Conservation (phyloP, 225 moss, liverwort and hornwort genomes). For the Ulota crispa region DNA sequence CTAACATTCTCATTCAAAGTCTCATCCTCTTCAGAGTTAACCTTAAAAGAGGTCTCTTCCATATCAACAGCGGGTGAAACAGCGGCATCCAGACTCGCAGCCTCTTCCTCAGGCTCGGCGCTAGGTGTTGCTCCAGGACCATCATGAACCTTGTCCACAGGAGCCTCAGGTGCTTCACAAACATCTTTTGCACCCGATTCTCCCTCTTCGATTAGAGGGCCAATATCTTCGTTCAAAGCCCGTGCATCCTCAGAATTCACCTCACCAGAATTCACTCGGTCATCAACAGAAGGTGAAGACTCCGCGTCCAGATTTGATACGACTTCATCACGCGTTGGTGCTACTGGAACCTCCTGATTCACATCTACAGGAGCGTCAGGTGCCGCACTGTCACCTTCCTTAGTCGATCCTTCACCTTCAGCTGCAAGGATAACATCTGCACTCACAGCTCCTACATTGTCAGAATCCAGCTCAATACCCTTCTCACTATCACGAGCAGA, state of each 20-base stretch:
- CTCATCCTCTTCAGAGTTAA: background rate
- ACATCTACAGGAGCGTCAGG: slow-evolving; percentile 10
- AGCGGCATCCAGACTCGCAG: background rate
- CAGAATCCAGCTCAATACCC: background rate
- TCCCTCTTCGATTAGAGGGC: background rate
- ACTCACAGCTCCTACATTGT: background rate
- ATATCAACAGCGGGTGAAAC: background rate
- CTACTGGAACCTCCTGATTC: slow-evolving; percentile 2
- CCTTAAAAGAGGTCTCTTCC: background rate
- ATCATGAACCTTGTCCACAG: background rate
- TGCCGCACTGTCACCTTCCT: background rate
- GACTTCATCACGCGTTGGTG: background rate
- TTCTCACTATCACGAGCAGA: background rate
- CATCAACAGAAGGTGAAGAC: background rate
- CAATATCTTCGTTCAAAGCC: background rate
- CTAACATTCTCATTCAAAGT: background rate
- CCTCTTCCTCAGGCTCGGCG: slow-evolving; percentile 5
- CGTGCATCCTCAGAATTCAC: slow-evolving; percentile 4
- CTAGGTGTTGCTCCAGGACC: background rate
- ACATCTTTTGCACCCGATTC: background rate
- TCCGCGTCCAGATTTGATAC: background rate
- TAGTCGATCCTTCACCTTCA: background rate
- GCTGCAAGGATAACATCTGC: background rate
- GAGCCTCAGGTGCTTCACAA: background rate
- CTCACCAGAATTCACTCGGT: background rate